These are phyloP conservation scores for Naematelia encephala DNA, from an alignment of 768 basidiomycete genomes.

Conservation along the genomic window DNA sequence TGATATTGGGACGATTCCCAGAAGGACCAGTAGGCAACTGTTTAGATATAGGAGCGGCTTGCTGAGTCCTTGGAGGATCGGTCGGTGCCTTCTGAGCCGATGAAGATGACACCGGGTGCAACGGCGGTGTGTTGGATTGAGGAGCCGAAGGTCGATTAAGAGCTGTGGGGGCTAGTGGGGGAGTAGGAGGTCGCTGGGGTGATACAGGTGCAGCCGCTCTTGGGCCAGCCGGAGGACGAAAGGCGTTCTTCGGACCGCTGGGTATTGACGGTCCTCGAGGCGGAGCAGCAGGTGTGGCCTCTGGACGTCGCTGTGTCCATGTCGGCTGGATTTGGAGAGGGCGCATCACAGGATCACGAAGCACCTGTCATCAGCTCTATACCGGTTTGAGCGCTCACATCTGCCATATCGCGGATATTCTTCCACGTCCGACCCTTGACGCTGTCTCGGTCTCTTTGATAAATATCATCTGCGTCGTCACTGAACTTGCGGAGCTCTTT, in stretches of 20 bases:
- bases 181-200: too few species aligned
- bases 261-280: not conserved
- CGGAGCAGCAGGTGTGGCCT: not conserved
- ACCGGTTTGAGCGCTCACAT: conserved; percentile 12
- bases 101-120: too few species aligned
- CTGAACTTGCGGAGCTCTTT: conserved; percentile 6
- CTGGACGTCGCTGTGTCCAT: not conserved
- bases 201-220: too few species aligned
- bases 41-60: too few species aligned
- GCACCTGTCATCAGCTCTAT: not conserved
- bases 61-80: too few species aligned
- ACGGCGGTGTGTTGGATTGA: too few species aligned
- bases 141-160: too few species aligned
- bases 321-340: conserved; percentile 1
- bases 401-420: conserved; percentile 26
- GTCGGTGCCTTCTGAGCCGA: too few species aligned
- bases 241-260: not conserved
- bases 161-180: too few species aligned
- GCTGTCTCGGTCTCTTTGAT: not conserved
- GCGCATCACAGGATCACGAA: not conserved
- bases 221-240: too few species aligned
- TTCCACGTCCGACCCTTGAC: conserved; percentile 5
- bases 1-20: too few species aligned
- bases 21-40: too few species aligned
- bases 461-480: conserved; percentile 4